Evolutionary conservation across 2,329 filamentous ascomycete species (phyloP), one percentile per base, ranked within the genome.

Genomic region (Aspergillus brasiliensis): DNA sequence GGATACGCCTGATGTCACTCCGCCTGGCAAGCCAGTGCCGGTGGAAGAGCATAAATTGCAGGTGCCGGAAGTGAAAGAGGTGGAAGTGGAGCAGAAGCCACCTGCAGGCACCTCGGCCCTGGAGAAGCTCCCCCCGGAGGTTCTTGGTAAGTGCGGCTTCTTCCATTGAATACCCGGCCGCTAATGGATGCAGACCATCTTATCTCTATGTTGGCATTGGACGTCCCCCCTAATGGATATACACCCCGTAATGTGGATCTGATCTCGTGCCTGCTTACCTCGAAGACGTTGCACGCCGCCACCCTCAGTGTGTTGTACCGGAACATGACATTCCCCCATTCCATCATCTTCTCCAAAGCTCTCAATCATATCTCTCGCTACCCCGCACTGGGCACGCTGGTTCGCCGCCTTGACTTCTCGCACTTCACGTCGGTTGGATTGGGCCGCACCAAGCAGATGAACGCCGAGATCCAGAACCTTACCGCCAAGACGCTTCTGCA

Each of bases 391-490:
- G 91, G 91, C 48, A 88, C 86, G 42, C 86, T 93, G 68, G 90
- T 94, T 47, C 87, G 89, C 59, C 88, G 91, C 53, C 80, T 94
- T 48, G 91, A 95, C 77, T 93, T 95, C 70, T 92, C 90, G 63
- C 91, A 93, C 80, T 93, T 93, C 77, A 93, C 91, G 73, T 91
- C 90, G 21, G 87, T 89, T 57, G 89, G 89, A 57, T 82, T 92
- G 64, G 92, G 92, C 71, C 85, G 86, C 62, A 91, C 89, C 15
- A 88, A 87, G 65, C 86, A 87, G 73, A 89, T 92, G 83, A 88
- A 91, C 60, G 83, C 85, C 21, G 84, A 90, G 75, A 91, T 91
- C 59, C 86, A 86, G 71, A 92, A 93, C 76, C 76, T 95, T 68
- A 94, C 91, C 19, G 82, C 88, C 13, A 84, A 86, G 71, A 94